phyloP scores from a whole-genome alignment of 495 filamentous ascomycete species.

The Neurospora sp. region DNA sequence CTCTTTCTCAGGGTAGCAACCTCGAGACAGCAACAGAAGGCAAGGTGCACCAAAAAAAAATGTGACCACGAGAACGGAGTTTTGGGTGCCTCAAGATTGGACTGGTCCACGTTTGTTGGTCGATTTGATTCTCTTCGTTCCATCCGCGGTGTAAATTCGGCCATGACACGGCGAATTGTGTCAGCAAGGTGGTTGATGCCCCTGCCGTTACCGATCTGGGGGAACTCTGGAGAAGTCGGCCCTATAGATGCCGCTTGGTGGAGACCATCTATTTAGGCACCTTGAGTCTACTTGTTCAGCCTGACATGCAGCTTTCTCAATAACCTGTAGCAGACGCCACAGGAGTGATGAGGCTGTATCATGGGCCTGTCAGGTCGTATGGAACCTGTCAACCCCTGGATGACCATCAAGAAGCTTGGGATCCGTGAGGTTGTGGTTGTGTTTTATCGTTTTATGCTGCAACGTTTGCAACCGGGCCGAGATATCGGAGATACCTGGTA shows the following conservation, averaged over 20 bases:
- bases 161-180: neutral
- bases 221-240: neutral
- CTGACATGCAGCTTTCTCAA: neutral
- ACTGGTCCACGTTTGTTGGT: neutral
- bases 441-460: neutral
- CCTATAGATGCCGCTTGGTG: neutral
- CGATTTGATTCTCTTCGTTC: neutral
- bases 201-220: neutral
- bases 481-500: neutral
- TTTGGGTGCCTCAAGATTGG: neutral
- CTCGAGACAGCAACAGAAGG: neutral
- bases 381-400: neutral
- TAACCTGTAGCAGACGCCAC: neutral
- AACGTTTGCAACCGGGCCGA: neutral
- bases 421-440: neutral
- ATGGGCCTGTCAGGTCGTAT: neutral
- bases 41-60: neutral
- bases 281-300: too few relatives aligned
- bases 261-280: neutral
- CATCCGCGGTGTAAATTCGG: neutral
- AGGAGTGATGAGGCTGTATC: neutral
- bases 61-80: neutral
- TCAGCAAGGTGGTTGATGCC: neutral
- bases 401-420: neutral
- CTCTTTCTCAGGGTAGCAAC: neutral